Conservation (phyloP, 345 rosid genomes). For the Ceriops zippeliana region DNA sequence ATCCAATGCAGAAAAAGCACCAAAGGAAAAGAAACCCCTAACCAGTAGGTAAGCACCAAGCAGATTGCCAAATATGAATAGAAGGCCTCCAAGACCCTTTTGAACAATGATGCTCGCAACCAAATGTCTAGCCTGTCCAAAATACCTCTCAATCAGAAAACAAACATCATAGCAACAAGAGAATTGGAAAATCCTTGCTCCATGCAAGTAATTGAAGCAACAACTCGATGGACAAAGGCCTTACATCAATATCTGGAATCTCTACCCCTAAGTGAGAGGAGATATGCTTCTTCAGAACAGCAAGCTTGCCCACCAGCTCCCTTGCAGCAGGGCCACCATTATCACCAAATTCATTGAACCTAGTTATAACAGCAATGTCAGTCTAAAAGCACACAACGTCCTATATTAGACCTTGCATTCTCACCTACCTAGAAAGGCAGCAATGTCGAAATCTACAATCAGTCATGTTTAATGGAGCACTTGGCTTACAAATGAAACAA, state of each 20-base stretch:
- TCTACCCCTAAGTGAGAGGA: conserved; percentile 46
- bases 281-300: conserved; percentile 46
- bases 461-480: not conserved
- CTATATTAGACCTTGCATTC: not conserved
- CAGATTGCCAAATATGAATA: conserved; percentile 69
- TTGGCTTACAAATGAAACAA: not conserved
- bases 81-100: conserved; percentile 75
- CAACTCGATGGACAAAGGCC: not conserved
- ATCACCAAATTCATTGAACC: conserved; percentile 68
- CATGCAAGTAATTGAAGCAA: not conserved
- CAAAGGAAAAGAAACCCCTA: not conserved
- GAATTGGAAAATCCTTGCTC: not conserved
- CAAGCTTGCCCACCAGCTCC: conserved; percentile 67
- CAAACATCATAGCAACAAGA: not conserved
- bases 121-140: conserved; percentile 49
- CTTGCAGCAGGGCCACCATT: conserved; percentile 91
- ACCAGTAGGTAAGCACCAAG: conserved; percentile 82
- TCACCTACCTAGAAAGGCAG: not conserved
- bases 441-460: not conserved
- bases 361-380: conserved; percentile 16
- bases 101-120: conserved; percentile 29
- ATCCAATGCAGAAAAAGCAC: not conserved
- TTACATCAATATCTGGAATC: conserved; percentile 67
- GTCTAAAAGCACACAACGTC: not conserved
- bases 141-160: conserved; percentile 13